Percentiles rank a stretch among this genome's conserved stretches.
Evolutionary conservation across 805 yeast genomes (phyloP).

Genomic region (Cyberlindnera japonica): DNA sequence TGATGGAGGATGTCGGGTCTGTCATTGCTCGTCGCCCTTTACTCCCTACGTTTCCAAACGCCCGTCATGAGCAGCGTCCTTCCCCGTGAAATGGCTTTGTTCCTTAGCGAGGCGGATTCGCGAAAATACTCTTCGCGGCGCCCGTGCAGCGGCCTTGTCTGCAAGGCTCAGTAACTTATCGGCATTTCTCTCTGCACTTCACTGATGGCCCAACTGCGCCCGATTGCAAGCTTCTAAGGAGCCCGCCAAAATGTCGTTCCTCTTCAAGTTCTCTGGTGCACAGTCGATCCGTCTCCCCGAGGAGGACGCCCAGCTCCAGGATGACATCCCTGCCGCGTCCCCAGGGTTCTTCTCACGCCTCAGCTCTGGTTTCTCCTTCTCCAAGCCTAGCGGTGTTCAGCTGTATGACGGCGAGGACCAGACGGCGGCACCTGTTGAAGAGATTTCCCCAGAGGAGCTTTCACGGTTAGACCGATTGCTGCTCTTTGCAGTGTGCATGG

Average conservation of each 20-base stretch:
- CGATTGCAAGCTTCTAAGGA: neutral
- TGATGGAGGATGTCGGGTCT: conserved; percentile 11
- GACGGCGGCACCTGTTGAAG: conserved; percentile 2
- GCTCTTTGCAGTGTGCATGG: conserved; percentile 21
- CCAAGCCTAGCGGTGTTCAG: no score
- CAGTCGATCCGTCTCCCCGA: conserved; percentile 17
- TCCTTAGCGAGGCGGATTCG: no score
- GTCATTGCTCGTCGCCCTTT: conserved; percentile 2
- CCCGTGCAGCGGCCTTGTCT: no score
- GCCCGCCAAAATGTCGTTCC: conserved; percentile 8
- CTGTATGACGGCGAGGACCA: no score
- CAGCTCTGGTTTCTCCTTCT: conserved; percentile 1
- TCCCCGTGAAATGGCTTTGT: no score
- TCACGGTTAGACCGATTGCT: conserved; percentile 20
- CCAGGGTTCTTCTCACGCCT: conserved; percentile 9
- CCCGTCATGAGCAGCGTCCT: no score
- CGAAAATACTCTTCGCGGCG: no score
- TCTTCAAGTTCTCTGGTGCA: conserved; percentile 7
- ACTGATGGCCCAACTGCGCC: no score
- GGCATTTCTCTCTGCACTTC: no score
- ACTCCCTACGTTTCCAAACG: no score
- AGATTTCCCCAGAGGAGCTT: conserved; percentile 8
- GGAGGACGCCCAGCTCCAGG: conserved; percentile 5
- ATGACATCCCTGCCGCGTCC: neutral
- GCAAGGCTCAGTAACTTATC: no score